Evolutionary conservation across 805 yeast genomes (phyloP), one percentile per base, ranked within the genome.

Genomic region (Metschnikowia rubicola): DNA sequence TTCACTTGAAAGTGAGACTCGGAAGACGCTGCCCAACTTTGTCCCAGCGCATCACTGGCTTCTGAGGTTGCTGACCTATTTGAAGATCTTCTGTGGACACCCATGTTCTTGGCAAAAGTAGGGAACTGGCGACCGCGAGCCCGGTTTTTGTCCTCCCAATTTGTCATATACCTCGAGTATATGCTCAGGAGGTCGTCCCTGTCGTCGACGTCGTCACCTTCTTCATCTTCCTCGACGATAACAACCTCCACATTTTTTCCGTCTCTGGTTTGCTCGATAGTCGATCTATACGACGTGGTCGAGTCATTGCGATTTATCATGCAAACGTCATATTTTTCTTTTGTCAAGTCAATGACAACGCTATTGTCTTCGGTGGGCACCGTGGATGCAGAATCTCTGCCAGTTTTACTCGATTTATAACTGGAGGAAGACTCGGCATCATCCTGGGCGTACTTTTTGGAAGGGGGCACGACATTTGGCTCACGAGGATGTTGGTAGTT

Each of bases 191-290:
- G 62, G 15, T 67, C 71, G 39, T 64, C 67, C 15, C 59, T 52
- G 13, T 61, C 67, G 26, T 36, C 36, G 10, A 26, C 13, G 9
- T 50, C 53, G 8, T 58, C 61, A 17, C 56, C 62, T 9, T 62
- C 70, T 6, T 68, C 72, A n/a, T 46, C 48, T 26, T 66, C 71
- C 10, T 71, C 76, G 5, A 73, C 75, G 35, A 72, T 53, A 2
- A 73, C 76, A 7, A 73, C 75, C 45, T 73, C 77, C 0, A 72
- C 68, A 11, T 65, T 64, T 46, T 63, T 66, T 3, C 77, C 77
- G 21, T 65, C 66, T 21, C 56, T 64, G 4, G 63, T 60, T 42
- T 58, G 65, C 41, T 73, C 76, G 2, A 70, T 71, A 2, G 68
- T 68, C 1, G 76, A 71, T 48, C 52, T 62, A 51, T 72, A 73